Base-by-base conservation (phyloP, 2,329 filamentous ascomycete species). In the Trichoderma breve region DNA sequence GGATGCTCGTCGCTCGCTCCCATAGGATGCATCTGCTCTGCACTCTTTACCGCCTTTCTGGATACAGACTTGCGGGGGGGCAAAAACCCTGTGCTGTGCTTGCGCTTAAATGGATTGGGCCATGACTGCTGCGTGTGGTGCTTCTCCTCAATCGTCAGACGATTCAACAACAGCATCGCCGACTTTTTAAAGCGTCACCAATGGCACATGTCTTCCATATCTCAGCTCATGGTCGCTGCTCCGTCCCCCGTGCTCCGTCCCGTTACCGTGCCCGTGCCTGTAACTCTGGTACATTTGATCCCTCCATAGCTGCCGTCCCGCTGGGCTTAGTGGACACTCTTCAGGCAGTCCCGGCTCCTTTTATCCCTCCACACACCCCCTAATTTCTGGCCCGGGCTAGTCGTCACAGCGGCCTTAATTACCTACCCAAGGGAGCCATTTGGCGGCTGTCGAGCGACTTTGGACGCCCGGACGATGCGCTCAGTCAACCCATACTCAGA, bases 401-500 rank as follows among this genome's bases (percentile, higher is more conserved):
- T 53, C 66, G 51, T 28, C 55, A 58, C 66, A 61, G 55, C 57
- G 66, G 66, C 55, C 66, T 70, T 70, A 70, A 61, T 70, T 70
- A 62, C 66, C 57, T 68, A 32, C 57, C 66, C 66, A 51, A 70
- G 57, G 64, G 51, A 55, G 34, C 53, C 36, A 15, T 47, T 51
- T 28, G 55, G 66, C 36, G 32, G 32, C 58, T 26, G 65, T 43
- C 51, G 51, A 57, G 53, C 32, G 53, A 68, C 53, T 61, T 57
- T 51, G 36, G 26, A 28, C 55, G 66, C 66, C n/a, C 55, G 26
- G 60, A 63, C 63, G 71, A 73, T 73, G 72, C 72, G 72, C 63
- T 71, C 72, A 32, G 68, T 51, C 43, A 71, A 71, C 55, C 68
- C 68, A 51, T 71, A 68, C 72, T 60, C 68, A 58, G 66, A 72